These are phyloP conservation scores for Eragrostis nindensis DNA, from an alignment of 176 grass and related monocot species.

Conservation along the genomic window DNA sequence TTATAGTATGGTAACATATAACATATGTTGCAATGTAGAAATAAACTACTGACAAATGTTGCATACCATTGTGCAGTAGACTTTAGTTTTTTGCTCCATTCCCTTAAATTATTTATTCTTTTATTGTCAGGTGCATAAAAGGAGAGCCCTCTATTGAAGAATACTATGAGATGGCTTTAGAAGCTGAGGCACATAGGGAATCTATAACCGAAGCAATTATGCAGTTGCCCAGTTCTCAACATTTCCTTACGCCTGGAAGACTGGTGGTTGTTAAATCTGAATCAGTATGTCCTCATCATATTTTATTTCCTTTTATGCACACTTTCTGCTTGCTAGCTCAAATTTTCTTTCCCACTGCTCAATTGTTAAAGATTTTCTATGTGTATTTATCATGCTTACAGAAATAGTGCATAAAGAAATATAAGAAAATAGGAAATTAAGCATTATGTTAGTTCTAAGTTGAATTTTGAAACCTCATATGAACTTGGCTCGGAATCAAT, in stretches of 20 bases:
- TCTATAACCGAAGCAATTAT: conserved; percentile 72
- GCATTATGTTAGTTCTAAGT: background rate
- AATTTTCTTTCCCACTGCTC: background rate
- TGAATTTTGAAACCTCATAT: conserved; percentile 4
- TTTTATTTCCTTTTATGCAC: conserved; percentile 17
- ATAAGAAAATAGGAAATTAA: background rate
- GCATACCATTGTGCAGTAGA: conserved; percentile 8
- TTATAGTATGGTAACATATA: conserved; percentile 7
- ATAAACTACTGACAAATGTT: background rate
- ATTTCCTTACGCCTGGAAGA: conserved; percentile 82
- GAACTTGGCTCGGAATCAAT: too few relatives aligned
- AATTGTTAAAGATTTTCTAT: background rate
- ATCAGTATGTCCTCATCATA: conserved; percentile 76
- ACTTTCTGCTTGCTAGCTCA: conserved; percentile 22
- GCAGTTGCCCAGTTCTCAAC: conserved; percentile 59
- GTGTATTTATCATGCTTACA: conserved; percentile 1
- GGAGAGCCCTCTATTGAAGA: conserved; percentile 92
- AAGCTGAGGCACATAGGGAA: conserved; percentile 78
- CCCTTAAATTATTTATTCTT: conserved; percentile 29
- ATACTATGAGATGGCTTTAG: conserved; percentile 68
- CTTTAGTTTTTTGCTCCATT: conserved; percentile 21
- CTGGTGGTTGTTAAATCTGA: conserved; percentile 87
- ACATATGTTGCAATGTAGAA: background rate
- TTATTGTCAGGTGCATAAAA: conserved; percentile 84
- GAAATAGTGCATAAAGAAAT: background rate